Base-by-base conservation (phyloP, 1,139 yeast genomes). In the Suhomyces coccinellae region DNA sequence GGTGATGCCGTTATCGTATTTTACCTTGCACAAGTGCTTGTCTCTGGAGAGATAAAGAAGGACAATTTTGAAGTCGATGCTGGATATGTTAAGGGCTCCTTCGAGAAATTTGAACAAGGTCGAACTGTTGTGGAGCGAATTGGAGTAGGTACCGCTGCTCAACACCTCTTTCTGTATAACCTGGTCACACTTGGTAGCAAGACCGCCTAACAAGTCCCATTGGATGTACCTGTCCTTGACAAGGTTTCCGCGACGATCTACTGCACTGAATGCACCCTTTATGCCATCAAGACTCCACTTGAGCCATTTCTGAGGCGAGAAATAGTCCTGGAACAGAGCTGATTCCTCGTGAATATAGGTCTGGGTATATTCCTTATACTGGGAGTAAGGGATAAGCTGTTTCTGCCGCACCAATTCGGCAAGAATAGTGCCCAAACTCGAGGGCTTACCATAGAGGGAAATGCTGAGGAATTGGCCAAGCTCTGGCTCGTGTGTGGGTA, bases 401-500 rank as follows among this genome's bases (percentile, higher is more conserved):
- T 57, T 55, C 15, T 52, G 40, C 6, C 34, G 38, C 9, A 65
- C 61, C 36, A 71, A 52, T 41, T 68, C 74, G 13, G 59, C 45
- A 9, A 71, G 42, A 0, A 67, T 56, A 7, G 47, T 36, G 0
- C 54, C 58, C 28, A 71, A 33, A 17, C 63, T 49, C 34, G 54
- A 47, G 0, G 77, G 77, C 24, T 52, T 49, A 0, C 75, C 75
- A 43, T 63, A 59, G 0, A 55, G 50, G 1, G 71, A 65, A 6
- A 68, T 42, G 9, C 60, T 49, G 34, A 71, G 53, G 9, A 46
- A 40, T 14, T 52, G 54, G 1, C 46, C 33, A 32, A 69, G 48
- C 14, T 50, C 54, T 2, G 69, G 68, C 20, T 56, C 50, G 24
- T 47, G 51, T 2, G 65, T 51, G 4, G 66, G 53, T 2, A 70